Percentiles rank a stretch among this genome's conserved stretches.
Evolutionary conservation across 192 early-diverging fungal species (phyloP).

Genomic region (Coemansia sp.): DNA sequence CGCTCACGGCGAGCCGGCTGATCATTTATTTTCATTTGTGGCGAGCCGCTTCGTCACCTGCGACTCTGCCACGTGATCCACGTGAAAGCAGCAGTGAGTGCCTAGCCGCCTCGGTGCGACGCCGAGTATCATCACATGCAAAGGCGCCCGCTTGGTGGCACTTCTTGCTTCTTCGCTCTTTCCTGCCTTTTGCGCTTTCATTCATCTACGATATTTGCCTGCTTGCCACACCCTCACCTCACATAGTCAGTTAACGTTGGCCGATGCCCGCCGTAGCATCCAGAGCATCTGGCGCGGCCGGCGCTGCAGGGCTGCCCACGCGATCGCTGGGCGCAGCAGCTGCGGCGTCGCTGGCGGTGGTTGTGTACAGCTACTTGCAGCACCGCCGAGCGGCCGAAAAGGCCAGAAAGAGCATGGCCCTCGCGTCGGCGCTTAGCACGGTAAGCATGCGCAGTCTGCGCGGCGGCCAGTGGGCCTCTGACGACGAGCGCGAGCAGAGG

Average conservation of each 20-base stretch:
- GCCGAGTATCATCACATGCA: too few relatives aligned
- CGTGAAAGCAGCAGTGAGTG: neutral
- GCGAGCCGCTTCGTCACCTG: too few relatives aligned
- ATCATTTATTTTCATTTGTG: neutral
- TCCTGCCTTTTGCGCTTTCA: neutral
- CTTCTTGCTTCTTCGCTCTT: neutral
- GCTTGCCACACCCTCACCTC: neutral
- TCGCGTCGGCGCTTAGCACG: slow-evolving; percentile 28
- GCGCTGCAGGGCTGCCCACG: slow-evolving; percentile 25
- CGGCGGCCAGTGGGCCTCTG: slow-evolving; percentile 38
- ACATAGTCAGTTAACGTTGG: neutral
- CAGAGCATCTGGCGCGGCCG: slow-evolving; percentile 4
- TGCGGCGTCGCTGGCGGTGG: slow-evolving; percentile 30
- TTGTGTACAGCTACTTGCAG: slow-evolving; percentile 53
- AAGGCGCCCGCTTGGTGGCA: too few relatives aligned
- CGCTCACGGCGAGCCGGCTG: neutral
- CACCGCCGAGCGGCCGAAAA: slow-evolving; percentile 45
- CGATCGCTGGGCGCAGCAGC: slow-evolving; percentile 42
- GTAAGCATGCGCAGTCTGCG: slow-evolving; percentile 49
- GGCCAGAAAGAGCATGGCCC: slow-evolving; percentile 47
- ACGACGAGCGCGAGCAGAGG: slow-evolving; percentile 48
- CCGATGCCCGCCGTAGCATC: slow-evolving; percentile 18
- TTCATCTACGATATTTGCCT: neutral
- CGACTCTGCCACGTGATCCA: too few relatives aligned
- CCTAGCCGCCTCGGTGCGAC: too few relatives aligned